Base-by-base conservation (phyloP, 2,329 filamentous ascomycete species). In the Paradendryphiella salina region DNA sequence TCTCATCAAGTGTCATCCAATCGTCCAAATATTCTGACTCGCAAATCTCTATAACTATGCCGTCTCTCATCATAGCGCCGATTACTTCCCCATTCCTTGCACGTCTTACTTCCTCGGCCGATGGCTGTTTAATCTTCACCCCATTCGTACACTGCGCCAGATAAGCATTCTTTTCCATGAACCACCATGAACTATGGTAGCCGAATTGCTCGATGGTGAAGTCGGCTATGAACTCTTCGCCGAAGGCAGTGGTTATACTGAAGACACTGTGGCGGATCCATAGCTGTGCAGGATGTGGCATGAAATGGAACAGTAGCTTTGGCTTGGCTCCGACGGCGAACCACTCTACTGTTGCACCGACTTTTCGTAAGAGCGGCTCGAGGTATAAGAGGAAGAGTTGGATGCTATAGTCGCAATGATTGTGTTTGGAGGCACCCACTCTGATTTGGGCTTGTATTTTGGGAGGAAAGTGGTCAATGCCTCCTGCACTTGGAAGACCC, bases 151-250 rank as follows among this genome's bases (percentile, higher is more conserved):
- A 52, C 7, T 15, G 26, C 3, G 13, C 6, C 20, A 42, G 2
- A 11, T 52, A 52, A 14, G 36, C 32, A 5, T 14, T 28, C 43
- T 28, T 33, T 5, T 13, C 10, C 49, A 52, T 52, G 21, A 48
- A 32, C 38, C 38, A 52, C 34, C 26, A n/a, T 3, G 26, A 7
- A 7, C 17, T 28, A 5, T 10, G 17, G 14, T 33, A 48, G 15
- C 49, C 49, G 34, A 52, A 52, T 15, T 52, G 36, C 21, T 48
- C 44, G 6, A 52, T 43, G n/a, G 44, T 48, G 23, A 52, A 48
- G 20, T 48, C 49, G n/a, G 44, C 44, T 23, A 52, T 52, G 38
- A 41, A 48, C 13, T 48, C n/a, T n/a, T 31, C 23, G 4, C 44
- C 28, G 1, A 26, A 32, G 5, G 4, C 11, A 13, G 38, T 38